Conservation (phyloP, 441 rosid genomes). For the Gossypium aridum region DNA sequence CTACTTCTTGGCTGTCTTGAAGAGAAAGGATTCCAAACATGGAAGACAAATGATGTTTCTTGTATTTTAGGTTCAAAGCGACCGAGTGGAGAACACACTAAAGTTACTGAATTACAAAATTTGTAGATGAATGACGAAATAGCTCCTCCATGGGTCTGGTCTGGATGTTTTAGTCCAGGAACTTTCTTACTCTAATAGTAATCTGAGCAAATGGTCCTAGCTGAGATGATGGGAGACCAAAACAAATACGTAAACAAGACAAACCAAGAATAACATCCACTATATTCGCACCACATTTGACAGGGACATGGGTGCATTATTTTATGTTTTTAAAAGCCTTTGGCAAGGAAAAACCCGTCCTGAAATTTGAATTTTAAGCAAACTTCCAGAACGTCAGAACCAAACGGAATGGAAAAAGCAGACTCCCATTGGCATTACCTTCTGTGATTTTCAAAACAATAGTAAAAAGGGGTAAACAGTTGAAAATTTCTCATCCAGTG, state of each 20-base stretch:
- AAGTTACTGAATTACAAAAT: not conserved
- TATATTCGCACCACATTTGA: not conserved
- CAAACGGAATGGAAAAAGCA: not conserved
- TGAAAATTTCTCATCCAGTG: too few species aligned
- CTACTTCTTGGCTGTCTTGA: conserved; percentile 6
- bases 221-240: not conserved
- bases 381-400: not conserved
- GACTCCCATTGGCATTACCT: not conserved
- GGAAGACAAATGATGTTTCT: not conserved
- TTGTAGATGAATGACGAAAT: too few species aligned
- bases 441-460: not conserved
- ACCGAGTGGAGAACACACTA: not conserved
- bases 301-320: too few species aligned
- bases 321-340: not conserved
- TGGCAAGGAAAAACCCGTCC: not conserved
- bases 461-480: too few species aligned
- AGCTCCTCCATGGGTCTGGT: too few species aligned
- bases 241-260: not conserved
- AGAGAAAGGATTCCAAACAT: not conserved
- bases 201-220: not conserved
- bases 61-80: conserved; percentile 25
- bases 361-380: not conserved
- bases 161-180: too few species aligned
- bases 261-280: not conserved
- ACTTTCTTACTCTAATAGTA: not conserved